Conservation (phyloP, 1,284 basidiomycete genomes). For the Volvariella surrecta region DNA sequence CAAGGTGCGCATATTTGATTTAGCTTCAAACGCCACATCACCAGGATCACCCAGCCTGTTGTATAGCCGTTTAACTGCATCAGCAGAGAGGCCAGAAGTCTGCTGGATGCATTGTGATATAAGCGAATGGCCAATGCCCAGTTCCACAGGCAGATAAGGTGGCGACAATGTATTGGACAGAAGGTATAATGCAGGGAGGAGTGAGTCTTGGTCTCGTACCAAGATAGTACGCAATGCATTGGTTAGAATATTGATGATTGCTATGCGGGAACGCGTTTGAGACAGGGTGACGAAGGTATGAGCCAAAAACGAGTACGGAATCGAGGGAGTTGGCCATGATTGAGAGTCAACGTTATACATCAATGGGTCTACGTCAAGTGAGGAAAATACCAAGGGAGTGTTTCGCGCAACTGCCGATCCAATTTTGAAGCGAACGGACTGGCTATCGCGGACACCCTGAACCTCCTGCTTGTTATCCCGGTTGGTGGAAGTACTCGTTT, state of each 20-base stretch:
- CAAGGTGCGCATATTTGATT: constrained; percentile 70
- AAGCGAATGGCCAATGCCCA: constrained; percentile 71
- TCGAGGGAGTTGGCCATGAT: constrained; percentile 32
- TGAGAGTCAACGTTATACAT: constrained; percentile 27
- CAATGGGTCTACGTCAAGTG: constrained; percentile 38
- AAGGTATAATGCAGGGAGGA: constrained; percentile 82
- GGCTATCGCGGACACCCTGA: background rate
- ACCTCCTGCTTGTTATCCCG: background rate
- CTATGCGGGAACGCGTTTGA: constrained; percentile 74
- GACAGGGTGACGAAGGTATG: constrained; percentile 69
- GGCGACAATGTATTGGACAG: constrained; percentile 83
- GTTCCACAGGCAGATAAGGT: constrained; percentile 65
- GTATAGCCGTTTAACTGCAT: constrained; percentile 61
- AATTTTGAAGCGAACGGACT: background rate
- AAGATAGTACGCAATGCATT: constrained; percentile 73
- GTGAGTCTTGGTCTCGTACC: constrained; percentile 57
- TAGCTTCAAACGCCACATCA: constrained; percentile 81
- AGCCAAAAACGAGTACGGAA: constrained; percentile 80
- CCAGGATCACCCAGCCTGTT: constrained; percentile 67
- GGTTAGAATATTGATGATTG: constrained; percentile 74
- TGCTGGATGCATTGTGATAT: constrained; percentile 78
- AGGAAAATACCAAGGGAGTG: constrained; percentile 12
- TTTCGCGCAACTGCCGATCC: background rate
- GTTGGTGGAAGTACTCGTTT: background rate
- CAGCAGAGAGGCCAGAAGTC: constrained; percentile 68